Percentiles rank a stretch among this genome's conserved stretches.
phyloP scores from a whole-genome alignment of 805 yeast genomes.

The Brettanomyces custersianus region DNA sequence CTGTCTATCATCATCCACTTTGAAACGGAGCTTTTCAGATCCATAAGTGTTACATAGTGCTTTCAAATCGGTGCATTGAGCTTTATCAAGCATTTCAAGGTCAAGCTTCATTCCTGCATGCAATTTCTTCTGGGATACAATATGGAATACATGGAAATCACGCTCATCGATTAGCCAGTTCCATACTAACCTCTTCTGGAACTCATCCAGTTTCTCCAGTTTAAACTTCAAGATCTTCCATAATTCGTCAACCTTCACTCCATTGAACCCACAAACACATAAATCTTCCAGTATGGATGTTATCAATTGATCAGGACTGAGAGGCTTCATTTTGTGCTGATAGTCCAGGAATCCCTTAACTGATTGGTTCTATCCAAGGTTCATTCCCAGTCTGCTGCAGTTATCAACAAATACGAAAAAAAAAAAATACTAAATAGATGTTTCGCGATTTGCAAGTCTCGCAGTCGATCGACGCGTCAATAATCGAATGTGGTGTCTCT shows the following conservation, averaged over 20 bases:
- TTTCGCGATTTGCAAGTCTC: too few species aligned
- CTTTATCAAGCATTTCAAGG: conserved; percentile 7
- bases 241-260: conserved; percentile 22
- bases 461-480: too few species aligned
- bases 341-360: conserved; percentile 14
- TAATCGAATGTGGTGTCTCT: too few species aligned
- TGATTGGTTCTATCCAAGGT: too few species aligned
- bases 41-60: conserved; percentile 7
- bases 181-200: conserved; percentile 27
- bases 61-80: conserved; percentile 2
- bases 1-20: conserved; percentile 45
- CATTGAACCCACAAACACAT: conserved; percentile 26
- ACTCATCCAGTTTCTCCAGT: conserved; percentile 18
- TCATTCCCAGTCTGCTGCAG: too few species aligned
- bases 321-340: too few species aligned
- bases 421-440: too few species aligned
- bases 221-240: conserved; percentile 24
- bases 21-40: conserved; percentile 14
- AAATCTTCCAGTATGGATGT: conserved; percentile 25
- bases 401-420: too few species aligned
- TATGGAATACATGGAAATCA: conserved; percentile 14
- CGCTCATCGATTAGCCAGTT: conserved; percentile 26
- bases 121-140: conserved; percentile 4
- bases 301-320: conserved; percentile 28
- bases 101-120: conserved; percentile 3